Base-by-base conservation (phyloP, 177 flowering plant genomes). In the Vitis hybrid region DNA sequence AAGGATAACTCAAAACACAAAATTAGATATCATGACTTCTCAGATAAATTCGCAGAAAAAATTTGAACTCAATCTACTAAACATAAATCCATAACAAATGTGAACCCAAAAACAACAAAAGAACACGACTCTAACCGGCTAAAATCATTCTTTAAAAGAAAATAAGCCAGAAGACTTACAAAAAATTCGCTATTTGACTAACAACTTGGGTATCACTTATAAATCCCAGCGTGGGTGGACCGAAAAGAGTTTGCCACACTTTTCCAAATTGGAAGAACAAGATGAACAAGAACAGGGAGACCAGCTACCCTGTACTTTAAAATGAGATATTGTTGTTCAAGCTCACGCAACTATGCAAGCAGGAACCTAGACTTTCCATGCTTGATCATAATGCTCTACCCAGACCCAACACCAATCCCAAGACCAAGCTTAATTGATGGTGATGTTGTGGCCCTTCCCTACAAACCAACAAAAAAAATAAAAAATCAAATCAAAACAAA, bases 181-280 rank as follows among this genome's bases (percentile, higher is more conserved):
- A 9, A 11, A 18, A 58, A 0, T 4, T 13, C 3, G 1, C 0
- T 8, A 64, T 3, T 11, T 15, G 3, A 51, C 67, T 64, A 56
- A 74, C 81, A 71, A 66, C 73, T 74, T 20, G 68, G 66, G 48
- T 58, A 74, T 17, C n/a, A 71, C 18, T 65, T 48, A 41, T 61
- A 32, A 14, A 74, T 49, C 35, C 51, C 53, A 54, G 6, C 27
- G 13, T 2, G 9, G 20, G 52, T 18, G 46, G 67, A 18, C 21
- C 51, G 64, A 30, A 72, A 61, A 48, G 78, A 69, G 21, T 18
- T 41, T 27, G 71, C 66, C 62, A 71, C 73, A 67, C 66, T 58
- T 55, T 66, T 77, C 81, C 73, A 79, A 68, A 79, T 60, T 17
- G 80, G 79, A 64, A 69, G 11, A n/a, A 77, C 30, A 58, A 79